phyloP scores from a whole-genome alignment of 208 protist genomes.

The Trypanosomatidae sp. region DNA sequence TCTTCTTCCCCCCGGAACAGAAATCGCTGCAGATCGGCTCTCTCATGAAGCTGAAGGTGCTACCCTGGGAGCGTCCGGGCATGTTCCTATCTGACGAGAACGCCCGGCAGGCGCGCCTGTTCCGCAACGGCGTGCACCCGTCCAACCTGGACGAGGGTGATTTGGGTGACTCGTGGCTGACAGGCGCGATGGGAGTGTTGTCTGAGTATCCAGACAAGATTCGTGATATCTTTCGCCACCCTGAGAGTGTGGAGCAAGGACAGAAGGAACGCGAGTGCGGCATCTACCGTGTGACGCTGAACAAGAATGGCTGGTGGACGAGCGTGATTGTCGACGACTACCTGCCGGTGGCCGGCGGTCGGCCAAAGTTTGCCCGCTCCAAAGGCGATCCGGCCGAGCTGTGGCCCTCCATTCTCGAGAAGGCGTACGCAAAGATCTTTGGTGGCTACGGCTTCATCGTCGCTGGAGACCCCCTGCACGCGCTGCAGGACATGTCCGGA shows the following conservation, averaged over 20 bases:
- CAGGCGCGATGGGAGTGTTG: slow-evolving; percentile 57
- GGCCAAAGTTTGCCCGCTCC: slow-evolving; percentile 61
- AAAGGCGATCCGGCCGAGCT: slow-evolving; percentile 70
- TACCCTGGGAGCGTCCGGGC: slow-evolving; percentile 76
- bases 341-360: slow-evolving; percentile 62
- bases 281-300: slow-evolving; percentile 78
- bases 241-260: slow-evolving; percentile 47
- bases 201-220: slow-evolving; percentile 72
- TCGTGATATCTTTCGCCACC: slow-evolving; percentile 70
- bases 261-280: slow-evolving; percentile 58
- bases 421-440: slow-evolving; percentile 90
- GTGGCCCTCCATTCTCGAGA: slow-evolving; percentile 83
- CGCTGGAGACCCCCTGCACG: slow-evolving; percentile 71
- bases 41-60: slow-evolving; percentile 53
- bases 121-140: slow-evolving; percentile 75
- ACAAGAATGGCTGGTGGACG: slow-evolving; percentile 90
- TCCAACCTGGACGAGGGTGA: slow-evolving; percentile 79
- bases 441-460: slow-evolving; percentile 80
- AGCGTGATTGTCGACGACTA: slow-evolving; percentile 89
- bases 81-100: slow-evolving; percentile 83
- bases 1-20: slow-evolving; percentile 71
- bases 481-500: slow-evolving; percentile 77
- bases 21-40: slow-evolving; percentile 72
- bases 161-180: slow-evolving; percentile 83
- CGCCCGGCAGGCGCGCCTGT: slow-evolving; percentile 61